Conservation (phyloP, 2,329 filamentous ascomycete genomes). For the Calonectria ilicicola region DNA sequence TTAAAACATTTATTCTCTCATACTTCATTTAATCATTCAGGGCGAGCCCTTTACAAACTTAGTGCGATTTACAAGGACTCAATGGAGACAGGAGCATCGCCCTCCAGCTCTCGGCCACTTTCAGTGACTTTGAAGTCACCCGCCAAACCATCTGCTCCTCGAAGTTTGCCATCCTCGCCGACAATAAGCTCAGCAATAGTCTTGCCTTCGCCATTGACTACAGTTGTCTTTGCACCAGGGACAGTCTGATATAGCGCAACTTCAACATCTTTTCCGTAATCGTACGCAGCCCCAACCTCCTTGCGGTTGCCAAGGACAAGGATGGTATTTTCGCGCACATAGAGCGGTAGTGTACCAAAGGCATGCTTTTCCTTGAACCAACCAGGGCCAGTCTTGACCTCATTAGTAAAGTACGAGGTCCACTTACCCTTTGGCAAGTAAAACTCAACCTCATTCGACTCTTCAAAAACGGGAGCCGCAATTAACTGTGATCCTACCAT, state of each 20-base stretch:
- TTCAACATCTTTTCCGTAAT: slow-evolving; percentile 61
- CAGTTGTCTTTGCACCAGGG: slow-evolving; percentile 53
- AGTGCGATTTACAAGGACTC: slow-evolving; percentile 32
- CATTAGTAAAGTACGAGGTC: slow-evolving; percentile 62
- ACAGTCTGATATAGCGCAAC: slow-evolving; percentile 58
- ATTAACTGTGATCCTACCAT: slow-evolving; percentile 77
- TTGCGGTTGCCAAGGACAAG: slow-evolving; percentile 58
- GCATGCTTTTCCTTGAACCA: slow-evolving; percentile 72
- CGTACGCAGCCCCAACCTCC: slow-evolving; percentile 57
- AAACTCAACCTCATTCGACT: slow-evolving; percentile 73
- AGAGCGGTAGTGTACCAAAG: slow-evolving; percentile 69
- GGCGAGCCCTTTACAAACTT: too few relatives aligned
- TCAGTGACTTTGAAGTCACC: slow-evolving; percentile 47
- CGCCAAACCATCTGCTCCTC: slow-evolving; percentile 53
- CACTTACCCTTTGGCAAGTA: slow-evolving; percentile 67
- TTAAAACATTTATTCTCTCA: neutral
- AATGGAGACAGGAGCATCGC: slow-evolving; percentile 43
- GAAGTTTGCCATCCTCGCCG: slow-evolving; percentile 53
- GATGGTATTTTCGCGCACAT: slow-evolving; percentile 66
- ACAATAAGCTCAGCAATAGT: slow-evolving; percentile 54
- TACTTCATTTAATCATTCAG: neutral
- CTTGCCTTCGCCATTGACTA: slow-evolving; percentile 58
- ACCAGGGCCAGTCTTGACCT: slow-evolving; percentile 61
- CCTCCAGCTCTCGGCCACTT: slow-evolving; percentile 39
- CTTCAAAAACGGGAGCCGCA: slow-evolving; percentile 73